These are phyloP conservation scores for Handroanthus guayacan DNA, from an alignment of 257 asterid species.

Conservation along the genomic window DNA sequence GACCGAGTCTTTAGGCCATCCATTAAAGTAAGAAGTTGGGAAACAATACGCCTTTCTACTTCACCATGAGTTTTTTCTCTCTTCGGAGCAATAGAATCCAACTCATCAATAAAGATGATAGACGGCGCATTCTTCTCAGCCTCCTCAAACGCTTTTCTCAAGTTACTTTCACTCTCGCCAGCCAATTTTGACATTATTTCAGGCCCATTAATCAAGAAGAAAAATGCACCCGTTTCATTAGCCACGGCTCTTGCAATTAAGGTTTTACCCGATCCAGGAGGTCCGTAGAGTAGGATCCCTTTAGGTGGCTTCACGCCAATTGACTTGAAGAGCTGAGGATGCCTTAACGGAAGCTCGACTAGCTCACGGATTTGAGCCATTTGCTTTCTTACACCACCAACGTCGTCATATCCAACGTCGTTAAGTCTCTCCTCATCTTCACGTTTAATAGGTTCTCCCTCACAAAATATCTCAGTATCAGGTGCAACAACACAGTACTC, in stretches of 20 bases:
- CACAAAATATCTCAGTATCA: constrained; percentile 58
- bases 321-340: constrained; percentile 55
- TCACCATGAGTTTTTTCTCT: constrained; percentile 63
- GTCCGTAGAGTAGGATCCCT: constrained; percentile 57
- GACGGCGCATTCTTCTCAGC: constrained; percentile 59
- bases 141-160: constrained; percentile 61
- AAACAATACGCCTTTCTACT: constrained; percentile 56
- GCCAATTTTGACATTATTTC: constrained; percentile 60
- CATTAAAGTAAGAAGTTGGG: constrained; percentile 60
- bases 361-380: constrained; percentile 64
- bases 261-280: constrained; percentile 62
- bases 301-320: constrained; percentile 63
- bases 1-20: constrained; percentile 55
- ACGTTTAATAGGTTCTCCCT: constrained; percentile 53
- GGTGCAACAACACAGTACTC: constrained; percentile 61
- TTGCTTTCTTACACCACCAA: constrained; percentile 61
- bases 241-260: constrained; percentile 61
- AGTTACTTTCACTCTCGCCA: constrained; percentile 58
- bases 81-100: constrained; percentile 61
- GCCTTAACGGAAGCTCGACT: constrained; percentile 57
- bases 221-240: constrained; percentile 58
- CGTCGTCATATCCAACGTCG: constrained; percentile 59
- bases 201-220: constrained; percentile 55
- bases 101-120: constrained; percentile 51
- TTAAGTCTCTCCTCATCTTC: constrained; percentile 53